Evolutionary conservation across 352 stramenopile genomes (phyloP).

Genomic region (Phytophthora hibernalis): DNA sequence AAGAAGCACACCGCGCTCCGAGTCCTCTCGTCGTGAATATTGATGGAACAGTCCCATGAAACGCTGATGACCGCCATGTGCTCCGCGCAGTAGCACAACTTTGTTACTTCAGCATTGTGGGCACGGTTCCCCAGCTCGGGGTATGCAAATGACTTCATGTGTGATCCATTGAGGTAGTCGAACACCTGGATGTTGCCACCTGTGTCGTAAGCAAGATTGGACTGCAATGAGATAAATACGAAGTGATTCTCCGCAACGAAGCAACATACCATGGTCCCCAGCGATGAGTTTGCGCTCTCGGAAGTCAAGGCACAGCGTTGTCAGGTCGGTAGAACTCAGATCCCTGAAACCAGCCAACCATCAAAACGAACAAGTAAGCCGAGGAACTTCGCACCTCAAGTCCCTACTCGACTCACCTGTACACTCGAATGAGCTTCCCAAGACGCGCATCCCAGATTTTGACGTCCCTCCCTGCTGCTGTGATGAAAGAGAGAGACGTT

Average conservation of each 20-base stretch:
- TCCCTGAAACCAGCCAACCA: slow-evolving; percentile 29
- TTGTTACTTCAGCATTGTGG: slow-evolving; percentile 77
- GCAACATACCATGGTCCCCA: slow-evolving; percentile 68
- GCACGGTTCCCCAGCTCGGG: slow-evolving; percentile 67
- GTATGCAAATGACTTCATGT: slow-evolving; percentile 90
- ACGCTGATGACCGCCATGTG: slow-evolving; percentile 86
- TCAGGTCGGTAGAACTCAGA: slow-evolving; percentile 78
- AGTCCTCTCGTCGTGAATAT: slow-evolving; percentile 89
- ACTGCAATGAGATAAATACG: slow-evolving; percentile 9
- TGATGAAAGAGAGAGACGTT: slow-evolving; percentile 90
- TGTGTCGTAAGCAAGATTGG: slow-evolving; percentile 8
- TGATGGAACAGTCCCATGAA: slow-evolving; percentile 86
- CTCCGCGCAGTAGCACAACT: slow-evolving; percentile 84
- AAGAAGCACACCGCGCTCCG: slow-evolving; percentile 78
- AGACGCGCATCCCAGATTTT: slow-evolving; percentile 91
- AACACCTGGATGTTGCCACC: slow-evolving; percentile 81
- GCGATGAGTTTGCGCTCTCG: slow-evolving; percentile 89
- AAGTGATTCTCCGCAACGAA: neutral
- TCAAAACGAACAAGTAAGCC: neutral
- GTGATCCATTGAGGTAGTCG: slow-evolving; percentile 88
- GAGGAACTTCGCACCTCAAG: neutral
- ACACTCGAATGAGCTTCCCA: slow-evolving; percentile 83
- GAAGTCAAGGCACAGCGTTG: slow-evolving; percentile 80
- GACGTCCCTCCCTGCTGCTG: slow-evolving; percentile 73
- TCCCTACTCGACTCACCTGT: slow-evolving; percentile 44